Evolutionary conservation across 306 rosid genomes (phyloP), one percentile per base, ranked within the genome.

Genomic region (Trichosanthes truncata): DNA sequence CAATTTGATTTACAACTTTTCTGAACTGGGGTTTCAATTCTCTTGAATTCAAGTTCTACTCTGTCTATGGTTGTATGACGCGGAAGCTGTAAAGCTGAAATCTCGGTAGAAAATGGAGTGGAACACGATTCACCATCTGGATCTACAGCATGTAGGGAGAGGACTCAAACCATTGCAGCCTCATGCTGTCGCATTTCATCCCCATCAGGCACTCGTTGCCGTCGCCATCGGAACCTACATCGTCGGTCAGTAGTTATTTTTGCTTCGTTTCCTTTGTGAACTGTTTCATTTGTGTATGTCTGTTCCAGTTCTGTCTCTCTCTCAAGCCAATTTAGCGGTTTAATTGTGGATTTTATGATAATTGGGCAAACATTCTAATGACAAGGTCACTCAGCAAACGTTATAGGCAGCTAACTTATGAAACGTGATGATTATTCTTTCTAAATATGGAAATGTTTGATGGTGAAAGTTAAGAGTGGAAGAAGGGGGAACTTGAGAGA

Each of bases 121-220:
- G 99, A 82, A 91, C 83, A 93, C 98, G 77, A 87, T 95, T 92
- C 97, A 95, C 87, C 99, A 95, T 84, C 92, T 95, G 89, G 97
- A 95, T 91, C 93, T 95, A 31, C 96, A 93, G 53, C 97, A 95
- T 76, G 93, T 95, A 9, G 99, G 94, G 0, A 90, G 88, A 26
- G 86, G 89, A 53, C 86, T 76, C 5, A 88, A 85, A 46, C 97
- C 93, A 13, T 66, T 89, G 76, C 97, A 95, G 79, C 98, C 99
- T 77, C 99, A 95, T 77, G 97, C 98, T 46, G 94, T 94, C 56
- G 56, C 92, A 2, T 93, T 95, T 77, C 99, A 95, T 82, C 93
- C 99, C 31, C 90, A 89, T 75, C 99, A 93, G 83, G 93, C 96
- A 12, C 96, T 95, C 63, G 89, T 95, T 26, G 97, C 99, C 82